These are phyloP conservation scores for Hordeum marinum DNA, from an alignment of 176 grass and related monocot genomes.

Conservation along the genomic window DNA sequence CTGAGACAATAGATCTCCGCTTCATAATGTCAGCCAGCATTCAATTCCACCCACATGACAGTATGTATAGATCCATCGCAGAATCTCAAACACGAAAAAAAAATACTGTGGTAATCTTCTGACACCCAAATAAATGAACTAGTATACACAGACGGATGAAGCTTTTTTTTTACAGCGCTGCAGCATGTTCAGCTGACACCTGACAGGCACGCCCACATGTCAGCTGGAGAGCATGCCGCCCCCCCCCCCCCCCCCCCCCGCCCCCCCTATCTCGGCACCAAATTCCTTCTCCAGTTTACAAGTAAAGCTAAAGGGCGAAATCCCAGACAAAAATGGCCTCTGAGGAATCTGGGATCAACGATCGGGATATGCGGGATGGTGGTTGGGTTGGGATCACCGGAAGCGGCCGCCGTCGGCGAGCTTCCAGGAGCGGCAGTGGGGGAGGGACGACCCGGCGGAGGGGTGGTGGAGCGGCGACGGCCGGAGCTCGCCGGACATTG, in stretches of 20 bases:
- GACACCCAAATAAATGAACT: not conserved
- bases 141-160: not conserved
- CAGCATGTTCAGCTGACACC: conserved; percentile 38
- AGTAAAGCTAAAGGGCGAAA: not conserved
- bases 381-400: conserved; percentile 16
- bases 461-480: conserved; percentile 52
- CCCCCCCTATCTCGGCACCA: not conserved
- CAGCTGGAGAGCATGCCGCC: conserved; percentile 21
- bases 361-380: not conserved
- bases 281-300: conserved; percentile 10
- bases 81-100: not conserved
- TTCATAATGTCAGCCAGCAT: conserved; percentile 21
- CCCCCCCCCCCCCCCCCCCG: not conserved
- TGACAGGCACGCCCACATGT: no score
- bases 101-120: not conserved
- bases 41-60: conserved; percentile 34
- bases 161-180: conserved; percentile 14
- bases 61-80: not conserved
- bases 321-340: not conserved
- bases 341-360: not conserved
- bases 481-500: conserved; percentile 47
- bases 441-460: conserved; percentile 29
- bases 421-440: conserved; percentile 75
- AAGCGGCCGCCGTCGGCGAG: conserved; percentile 67
- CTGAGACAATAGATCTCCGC: conserved; percentile 2